Percentiles rank a stretch among this genome's conserved stretches.
Conservation (phyloP, 1,284 basidiomycete genomes). For the Ustilago vetiveriae region DNA sequence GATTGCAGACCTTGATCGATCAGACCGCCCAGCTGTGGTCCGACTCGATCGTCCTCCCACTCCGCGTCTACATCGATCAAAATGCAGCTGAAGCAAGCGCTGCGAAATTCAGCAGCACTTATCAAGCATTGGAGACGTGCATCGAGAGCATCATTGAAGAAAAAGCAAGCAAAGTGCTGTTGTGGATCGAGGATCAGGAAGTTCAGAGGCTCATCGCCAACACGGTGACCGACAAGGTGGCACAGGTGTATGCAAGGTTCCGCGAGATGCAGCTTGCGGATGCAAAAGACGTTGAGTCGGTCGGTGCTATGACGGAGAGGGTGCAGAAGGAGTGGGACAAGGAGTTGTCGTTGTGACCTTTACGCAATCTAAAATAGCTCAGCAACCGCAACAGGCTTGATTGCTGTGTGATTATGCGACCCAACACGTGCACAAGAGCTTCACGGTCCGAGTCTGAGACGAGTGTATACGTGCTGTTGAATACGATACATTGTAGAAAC, state of each 20-base stretch:
- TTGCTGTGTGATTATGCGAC: too few species aligned
- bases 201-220: conserved; percentile 20
- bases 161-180: conserved; percentile 17
- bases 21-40: conserved; percentile 17
- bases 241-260: conserved; percentile 8
- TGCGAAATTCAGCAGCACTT: conserved; percentile 20
- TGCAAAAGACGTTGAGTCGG: not conserved
- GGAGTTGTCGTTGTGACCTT: conserved; percentile 1
- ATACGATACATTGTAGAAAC: too few species aligned
- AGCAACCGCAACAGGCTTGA: too few species aligned
- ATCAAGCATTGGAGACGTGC: conserved; percentile 37
- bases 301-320: conserved; percentile 7
- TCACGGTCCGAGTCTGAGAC: too few species aligned
- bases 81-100: conserved; percentile 2
- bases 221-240: conserved; percentile 2
- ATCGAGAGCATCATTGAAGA: conserved; percentile 26
- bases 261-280: conserved; percentile 2
- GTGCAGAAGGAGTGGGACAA: conserved; percentile 11
- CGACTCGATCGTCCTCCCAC: conserved; percentile 24
- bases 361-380: too few species aligned
- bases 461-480: too few species aligned
- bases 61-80: conserved; percentile 38
- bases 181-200: conserved; percentile 39
- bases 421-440: too few species aligned
- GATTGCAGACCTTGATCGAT: conserved; percentile 11